Evolutionary conservation across 768 basidiomycete species (phyloP), one percentile per base, ranked within the genome.

Genomic region (Suillus lakei): DNA sequence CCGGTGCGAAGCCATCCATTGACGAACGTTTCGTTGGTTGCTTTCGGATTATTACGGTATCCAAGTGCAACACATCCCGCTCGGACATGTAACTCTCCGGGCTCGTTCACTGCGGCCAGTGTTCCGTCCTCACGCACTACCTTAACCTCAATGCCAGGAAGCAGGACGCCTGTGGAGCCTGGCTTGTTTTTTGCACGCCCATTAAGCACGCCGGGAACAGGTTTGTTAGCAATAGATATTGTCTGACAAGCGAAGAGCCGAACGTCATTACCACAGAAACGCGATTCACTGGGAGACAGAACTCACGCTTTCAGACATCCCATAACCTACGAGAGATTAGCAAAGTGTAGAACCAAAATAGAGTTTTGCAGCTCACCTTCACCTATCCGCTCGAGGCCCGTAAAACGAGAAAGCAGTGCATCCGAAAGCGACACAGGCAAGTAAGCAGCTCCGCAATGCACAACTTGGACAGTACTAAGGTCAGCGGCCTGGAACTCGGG

Each of bases 1-100:
- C 93, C 93, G 0, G 91, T 93, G 61, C 79, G 81, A 30, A 95
- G 69, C 93, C 93, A 95, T 23, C 91, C 91, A 53, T 85, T 81
- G 15, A 63, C 68, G 71, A 93, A 94, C 1, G 91, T 88, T 69
- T 86, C 86, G 59, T 78, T 77, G 30, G 86, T 91, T 0, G 91
- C 89, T 65, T 84, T 81, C 59, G 86, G 83, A 71, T 93, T 90
- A 53, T 87, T 85, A 86, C 86, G 89, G 73, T 94, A 95, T 0
- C 92, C 92, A 0, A 86, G 71, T 0, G 86, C 84, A 34, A 92
- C 73, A 66, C 86, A 89, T 0, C 64, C 72, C 18, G 89, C 84
- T 43, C 79, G 81, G 10, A 93, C 70, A 78, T 84, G 87, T 5
- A 93, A 76, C 68, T 94, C 91, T 1, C 91, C 92, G 0, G 84